These are phyloP conservation scores for Epichloe amarillans DNA, from an alignment of 2,329 filamentous ascomycete genomes.

Conservation along the genomic window DNA sequence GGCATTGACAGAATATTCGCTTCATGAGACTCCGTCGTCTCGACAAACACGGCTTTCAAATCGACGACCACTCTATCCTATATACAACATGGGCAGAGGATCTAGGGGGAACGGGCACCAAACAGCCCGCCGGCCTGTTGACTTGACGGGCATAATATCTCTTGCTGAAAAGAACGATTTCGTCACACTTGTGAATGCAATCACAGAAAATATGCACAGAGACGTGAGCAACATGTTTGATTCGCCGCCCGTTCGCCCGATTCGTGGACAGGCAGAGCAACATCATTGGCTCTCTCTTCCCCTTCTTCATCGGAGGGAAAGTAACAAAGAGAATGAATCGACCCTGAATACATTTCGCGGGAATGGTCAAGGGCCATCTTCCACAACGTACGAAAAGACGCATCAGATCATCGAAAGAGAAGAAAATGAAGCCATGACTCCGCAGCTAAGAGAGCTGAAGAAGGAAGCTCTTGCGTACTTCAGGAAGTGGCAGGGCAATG, in stretches of 20 bases:
- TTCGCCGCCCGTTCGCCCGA: slow-evolving; percentile 23
- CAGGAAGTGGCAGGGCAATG: slow-evolving; percentile 63
- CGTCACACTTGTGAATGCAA: slow-evolving; percentile 33
- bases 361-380: slow-evolving; percentile 1
- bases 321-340: slow-evolving; percentile 12
- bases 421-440: slow-evolving; percentile 23
- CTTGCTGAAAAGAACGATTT: slow-evolving; percentile 38
- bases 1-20: neutral
- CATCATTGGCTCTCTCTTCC: slow-evolving; percentile 24
- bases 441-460: slow-evolving; percentile 50
- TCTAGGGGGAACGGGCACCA: slow-evolving; percentile 20
- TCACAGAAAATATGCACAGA: slow-evolving; percentile 42
- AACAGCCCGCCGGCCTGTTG: slow-evolving; percentile 30
- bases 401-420: slow-evolving; percentile 19
- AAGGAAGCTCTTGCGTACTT: slow-evolving; percentile 58
- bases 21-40: neutral
- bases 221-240: slow-evolving; percentile 41
- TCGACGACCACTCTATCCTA: neutral
- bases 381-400: slow-evolving; percentile 14
- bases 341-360: slow-evolving; percentile 5
- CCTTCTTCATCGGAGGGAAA: slow-evolving; percentile 12
- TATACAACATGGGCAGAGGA: slow-evolving; percentile 25
- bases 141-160: slow-evolving; percentile 36
- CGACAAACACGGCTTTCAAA: slow-evolving; percentile 1
- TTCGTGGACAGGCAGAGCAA: slow-evolving; percentile 17